Evolutionary conservation across 202 grass and related monocot species (phyloP).

Genomic region (Dendrocalamus latiflorus): DNA sequence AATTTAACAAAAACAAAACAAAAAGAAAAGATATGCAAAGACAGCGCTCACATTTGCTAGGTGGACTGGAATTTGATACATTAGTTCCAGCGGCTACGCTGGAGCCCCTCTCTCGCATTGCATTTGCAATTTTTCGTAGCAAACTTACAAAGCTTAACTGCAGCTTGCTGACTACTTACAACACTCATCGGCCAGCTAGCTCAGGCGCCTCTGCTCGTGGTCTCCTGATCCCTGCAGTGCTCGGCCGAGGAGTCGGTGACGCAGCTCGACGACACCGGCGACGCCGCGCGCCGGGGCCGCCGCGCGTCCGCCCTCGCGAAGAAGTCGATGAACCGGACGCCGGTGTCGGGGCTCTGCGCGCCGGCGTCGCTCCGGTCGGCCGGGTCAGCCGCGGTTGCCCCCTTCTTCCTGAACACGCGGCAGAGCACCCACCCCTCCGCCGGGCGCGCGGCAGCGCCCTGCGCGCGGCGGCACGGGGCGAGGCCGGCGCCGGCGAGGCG

Average conservation of each 20-base stretch:
- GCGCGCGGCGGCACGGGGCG: slow-evolving; percentile 10
- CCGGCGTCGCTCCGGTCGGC: background rate
- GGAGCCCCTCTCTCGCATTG: background rate
- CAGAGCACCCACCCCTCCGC: slow-evolving; percentile 63
- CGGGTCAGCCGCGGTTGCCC: background rate
- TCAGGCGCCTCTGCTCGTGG: slow-evolving; percentile 20
- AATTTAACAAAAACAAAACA: background rate
- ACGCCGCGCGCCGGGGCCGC: slow-evolving; percentile 7
- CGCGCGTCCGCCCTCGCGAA: slow-evolving; percentile 31
- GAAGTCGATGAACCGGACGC: slow-evolving; percentile 58
- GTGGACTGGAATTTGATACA: background rate
- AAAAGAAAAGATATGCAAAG: no score
- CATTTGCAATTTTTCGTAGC: background rate
- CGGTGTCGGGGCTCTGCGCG: background rate
- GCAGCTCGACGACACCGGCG: slow-evolving; percentile 38
- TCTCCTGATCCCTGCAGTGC: slow-evolving; percentile 35
- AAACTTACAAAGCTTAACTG: background rate
- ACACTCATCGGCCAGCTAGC: background rate
- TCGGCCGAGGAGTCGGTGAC: slow-evolving; percentile 27
- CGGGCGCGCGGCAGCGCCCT: background rate
- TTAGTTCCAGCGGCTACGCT: slow-evolving; percentile 6
- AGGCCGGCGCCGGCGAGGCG: slow-evolving; percentile 51
- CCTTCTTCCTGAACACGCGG: slow-evolving; percentile 71
- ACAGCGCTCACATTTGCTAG: no score
- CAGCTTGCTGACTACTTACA: background rate